Evolutionary conservation across 1,284 basidiomycete genomes (phyloP).

Genomic region (Pholiota adiposa): DNA sequence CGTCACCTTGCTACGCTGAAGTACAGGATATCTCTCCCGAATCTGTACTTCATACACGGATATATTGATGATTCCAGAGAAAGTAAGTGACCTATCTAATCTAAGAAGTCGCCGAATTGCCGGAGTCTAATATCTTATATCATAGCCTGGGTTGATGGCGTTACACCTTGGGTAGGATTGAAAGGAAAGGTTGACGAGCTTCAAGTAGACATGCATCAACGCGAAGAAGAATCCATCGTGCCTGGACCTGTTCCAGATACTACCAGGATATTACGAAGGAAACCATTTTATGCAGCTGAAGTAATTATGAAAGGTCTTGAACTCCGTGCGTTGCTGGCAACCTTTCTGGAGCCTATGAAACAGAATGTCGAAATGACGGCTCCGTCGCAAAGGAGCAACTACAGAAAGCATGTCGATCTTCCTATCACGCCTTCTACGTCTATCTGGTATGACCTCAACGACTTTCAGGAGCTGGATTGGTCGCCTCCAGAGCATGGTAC

Average conservation of each 20-base stretch:
- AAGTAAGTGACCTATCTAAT: constrained; percentile 36
- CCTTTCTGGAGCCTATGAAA: constrained; percentile 77
- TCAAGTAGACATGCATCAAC: constrained; percentile 91
- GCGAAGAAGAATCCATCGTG: constrained; percentile 79
- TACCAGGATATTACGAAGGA: constrained; percentile 70
- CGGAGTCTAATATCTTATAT: background rate
- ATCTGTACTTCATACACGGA: constrained; percentile 86
- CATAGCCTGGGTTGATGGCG: constrained; percentile 77
- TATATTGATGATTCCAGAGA: constrained; percentile 83
- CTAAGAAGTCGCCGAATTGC: background rate
- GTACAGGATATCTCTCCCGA: constrained; percentile 82
- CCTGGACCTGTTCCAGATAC: constrained; percentile 50
- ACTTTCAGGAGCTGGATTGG: constrained; percentile 86
- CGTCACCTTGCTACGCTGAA: constrained; percentile 92
- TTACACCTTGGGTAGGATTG: constrained; percentile 80
- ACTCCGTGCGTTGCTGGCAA: constrained; percentile 79
- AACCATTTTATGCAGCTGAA: constrained; percentile 93
- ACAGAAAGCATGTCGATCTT: constrained; percentile 48
- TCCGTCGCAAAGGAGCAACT: constrained; percentile 51
- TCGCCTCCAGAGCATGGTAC: constrained; percentile 57
- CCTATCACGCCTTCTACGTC: constrained; percentile 45
- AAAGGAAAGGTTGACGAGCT: constrained; percentile 86
- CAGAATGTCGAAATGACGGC: constrained; percentile 51
- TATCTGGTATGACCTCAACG: constrained; percentile 81
- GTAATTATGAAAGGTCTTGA: constrained; percentile 82